Conservation (phyloP, 352 stramenopile genomes). For the Phytophthora nicotianae region DNA sequence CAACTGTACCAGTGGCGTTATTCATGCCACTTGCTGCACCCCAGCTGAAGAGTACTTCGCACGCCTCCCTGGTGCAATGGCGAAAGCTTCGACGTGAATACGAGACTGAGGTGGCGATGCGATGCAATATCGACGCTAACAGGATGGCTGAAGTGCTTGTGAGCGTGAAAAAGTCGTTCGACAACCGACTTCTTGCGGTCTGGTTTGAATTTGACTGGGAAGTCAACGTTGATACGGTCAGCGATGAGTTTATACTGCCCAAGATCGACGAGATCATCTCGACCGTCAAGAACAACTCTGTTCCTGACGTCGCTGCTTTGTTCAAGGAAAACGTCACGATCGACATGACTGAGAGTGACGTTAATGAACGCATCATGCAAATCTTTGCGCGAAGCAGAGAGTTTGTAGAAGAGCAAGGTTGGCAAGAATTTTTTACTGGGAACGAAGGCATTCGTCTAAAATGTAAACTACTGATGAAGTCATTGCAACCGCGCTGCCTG, state of each 20-base stretch:
- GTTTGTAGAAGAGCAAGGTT: background rate
- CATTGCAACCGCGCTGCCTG: background rate
- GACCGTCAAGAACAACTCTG: background rate
- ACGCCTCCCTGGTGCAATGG: background rate
- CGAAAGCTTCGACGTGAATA: background rate
- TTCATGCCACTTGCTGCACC: background rate
- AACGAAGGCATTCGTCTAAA: background rate
- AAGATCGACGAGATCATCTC: background rate
- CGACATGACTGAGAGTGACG: background rate
- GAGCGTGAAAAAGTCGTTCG: background rate
- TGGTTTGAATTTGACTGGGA: constrained; percentile 1
- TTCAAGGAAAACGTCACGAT: background rate
- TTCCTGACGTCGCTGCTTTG: background rate
- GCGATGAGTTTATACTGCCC: background rate
- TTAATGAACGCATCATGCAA: background rate
- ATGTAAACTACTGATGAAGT: background rate
- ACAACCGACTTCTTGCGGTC: background rate
- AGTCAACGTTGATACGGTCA: background rate
- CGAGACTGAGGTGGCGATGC: background rate
- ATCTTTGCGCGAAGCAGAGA: background rate
- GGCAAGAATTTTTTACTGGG: background rate
- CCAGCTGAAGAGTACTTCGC: background rate
- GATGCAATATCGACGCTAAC: background rate
- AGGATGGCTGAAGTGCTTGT: background rate
- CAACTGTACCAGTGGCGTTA: background rate